Evolutionary conservation across 2,329 filamentous ascomycete species (phyloP).

Genomic region (Neofusicoccum ribis): DNA sequence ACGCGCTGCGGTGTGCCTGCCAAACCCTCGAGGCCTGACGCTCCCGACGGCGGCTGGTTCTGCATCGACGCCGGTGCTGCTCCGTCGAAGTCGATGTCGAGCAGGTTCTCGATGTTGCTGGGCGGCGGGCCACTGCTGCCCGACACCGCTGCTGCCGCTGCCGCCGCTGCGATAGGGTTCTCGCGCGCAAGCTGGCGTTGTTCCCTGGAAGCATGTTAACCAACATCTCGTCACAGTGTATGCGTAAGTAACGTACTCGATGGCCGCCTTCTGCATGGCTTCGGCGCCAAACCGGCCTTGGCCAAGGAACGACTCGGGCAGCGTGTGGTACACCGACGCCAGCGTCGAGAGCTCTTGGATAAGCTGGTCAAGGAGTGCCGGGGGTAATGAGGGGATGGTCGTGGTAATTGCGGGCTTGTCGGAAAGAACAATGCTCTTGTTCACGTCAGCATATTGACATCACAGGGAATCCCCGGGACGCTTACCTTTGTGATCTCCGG

Average conservation of each 20-base stretch:
- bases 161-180: slow-evolving; percentile 88
- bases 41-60: slow-evolving; percentile 54
- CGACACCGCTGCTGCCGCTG: slow-evolving; percentile 64
- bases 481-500: slow-evolving; percentile 81
- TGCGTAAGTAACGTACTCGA: slow-evolving; percentile 58
- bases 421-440: slow-evolving; percentile 80
- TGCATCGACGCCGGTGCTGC: slow-evolving; percentile 86
- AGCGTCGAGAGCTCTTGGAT: slow-evolving; percentile 89
- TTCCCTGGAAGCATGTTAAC: slow-evolving; percentile 54
- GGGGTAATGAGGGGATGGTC: slow-evolving; percentile 87
- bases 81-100: slow-evolving; percentile 96
- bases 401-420: slow-evolving; percentile 92
- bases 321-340: slow-evolving; percentile 97
- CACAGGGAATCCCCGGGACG: background rate
- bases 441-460: background rate
- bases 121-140: slow-evolving; percentile 59
- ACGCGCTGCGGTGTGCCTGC: slow-evolving; percentile 69
- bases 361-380: slow-evolving; percentile 83
- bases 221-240: background rate
- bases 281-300: slow-evolving; percentile 92
- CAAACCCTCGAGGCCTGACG: slow-evolving; percentile 54
- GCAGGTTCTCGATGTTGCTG: slow-evolving; percentile 86
- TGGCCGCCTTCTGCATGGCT: slow-evolving; percentile 90
- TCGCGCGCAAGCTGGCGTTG: slow-evolving; percentile 89
- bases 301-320: slow-evolving; percentile 95